These are phyloP conservation scores for Daldinia childiae DNA, from an alignment of 495 filamentous ascomycete species.

Conservation along the genomic window DNA sequence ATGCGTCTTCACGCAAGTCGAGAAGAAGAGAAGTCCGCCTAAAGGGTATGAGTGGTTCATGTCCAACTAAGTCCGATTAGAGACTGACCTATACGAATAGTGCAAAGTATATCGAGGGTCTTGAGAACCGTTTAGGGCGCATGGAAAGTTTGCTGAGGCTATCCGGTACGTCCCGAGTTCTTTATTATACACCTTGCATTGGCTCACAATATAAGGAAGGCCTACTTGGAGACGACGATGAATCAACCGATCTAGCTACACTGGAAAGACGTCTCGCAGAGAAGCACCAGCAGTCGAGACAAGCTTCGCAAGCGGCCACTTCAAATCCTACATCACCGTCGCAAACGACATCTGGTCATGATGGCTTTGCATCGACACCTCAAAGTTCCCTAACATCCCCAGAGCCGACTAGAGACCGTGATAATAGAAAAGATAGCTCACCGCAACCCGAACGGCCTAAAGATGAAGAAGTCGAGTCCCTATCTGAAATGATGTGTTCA, in stretches of 20 bases:
- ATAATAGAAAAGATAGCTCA: slow-evolving; percentile 39
- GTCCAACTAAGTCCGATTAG: not conserved
- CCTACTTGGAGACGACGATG: slow-evolving; percentile 84
- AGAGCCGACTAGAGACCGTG: slow-evolving; percentile 63
- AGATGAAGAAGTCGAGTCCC: slow-evolving; percentile 79
- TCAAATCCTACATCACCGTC: slow-evolving; percentile 60
- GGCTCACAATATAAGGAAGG: slow-evolving; percentile 48
- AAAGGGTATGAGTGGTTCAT: slow-evolving; percentile 77
- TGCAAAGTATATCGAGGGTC: slow-evolving; percentile 97
- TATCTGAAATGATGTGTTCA: slow-evolving; percentile 99
- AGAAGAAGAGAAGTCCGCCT: slow-evolving; percentile 97
- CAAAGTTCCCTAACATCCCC: slow-evolving; percentile 69
- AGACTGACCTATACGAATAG: slow-evolving; percentile 48
- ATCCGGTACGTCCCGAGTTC: slow-evolving; percentile 64
- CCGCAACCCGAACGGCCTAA: slow-evolving; percentile 48
- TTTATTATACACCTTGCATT: not conserved
- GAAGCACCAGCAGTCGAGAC: slow-evolving; percentile 60
- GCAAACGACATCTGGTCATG: slow-evolving; percentile 52
- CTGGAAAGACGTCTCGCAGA: slow-evolving; percentile 84
- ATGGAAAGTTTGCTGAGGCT: slow-evolving; percentile 92
- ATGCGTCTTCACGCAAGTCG: slow-evolving; percentile 95
- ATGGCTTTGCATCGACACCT: slow-evolving; percentile 65
- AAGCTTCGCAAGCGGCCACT: slow-evolving; percentile 52
- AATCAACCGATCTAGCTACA: slow-evolving; percentile 86
- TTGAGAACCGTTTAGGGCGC: slow-evolving; percentile 91